Percentiles rank a stretch among this genome's conserved stretches.
Evolutionary conservation across 305 asterid genomes (phyloP).

Genomic region (Solanum hybrid): DNA sequence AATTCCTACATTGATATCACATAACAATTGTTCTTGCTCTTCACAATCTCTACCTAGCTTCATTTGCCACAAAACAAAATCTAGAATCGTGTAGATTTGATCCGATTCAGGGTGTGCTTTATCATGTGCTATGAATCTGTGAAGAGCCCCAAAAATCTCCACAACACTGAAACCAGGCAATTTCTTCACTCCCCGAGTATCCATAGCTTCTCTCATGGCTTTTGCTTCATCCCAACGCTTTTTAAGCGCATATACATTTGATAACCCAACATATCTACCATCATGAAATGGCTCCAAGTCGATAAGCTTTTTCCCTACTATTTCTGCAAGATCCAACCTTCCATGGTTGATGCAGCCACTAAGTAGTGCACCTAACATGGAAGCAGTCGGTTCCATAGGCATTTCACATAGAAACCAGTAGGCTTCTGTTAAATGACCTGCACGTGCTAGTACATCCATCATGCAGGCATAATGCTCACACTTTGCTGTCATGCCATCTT

Average conservation of each 20-base stretch:
- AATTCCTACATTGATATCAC: neutral
- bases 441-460: slow-evolving; percentile 81
- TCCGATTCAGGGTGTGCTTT: slow-evolving; percentile 39
- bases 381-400: slow-evolving; percentile 54
- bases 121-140: slow-evolving; percentile 66
- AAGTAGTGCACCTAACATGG: slow-evolving; percentile 68
- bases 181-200: slow-evolving; percentile 67
- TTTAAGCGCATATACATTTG: slow-evolving; percentile 55
- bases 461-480: slow-evolving; percentile 75
- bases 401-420: slow-evolving; percentile 33
- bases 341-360: slow-evolving; percentile 66
- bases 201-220: slow-evolving; percentile 57
- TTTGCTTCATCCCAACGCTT: slow-evolving; percentile 41
- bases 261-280: slow-evolving; percentile 71
- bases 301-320: slow-evolving; percentile 57
- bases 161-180: slow-evolving; percentile 59
- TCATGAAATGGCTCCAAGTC: slow-evolving; percentile 65
- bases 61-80: slow-evolving; percentile 36
- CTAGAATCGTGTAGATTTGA: slow-evolving; percentile 39
- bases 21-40: slow-evolving; percentile 3
- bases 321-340: slow-evolving; percentile 52
- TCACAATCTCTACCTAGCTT: slow-evolving; percentile 30
- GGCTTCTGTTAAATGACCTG: slow-evolving; percentile 51
- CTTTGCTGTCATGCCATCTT: slow-evolving; percentile 47
- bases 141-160: slow-evolving; percentile 49